Percentiles rank a stretch among this genome's conserved stretches.
Conservation (phyloP, 177 flowering plant species). For the Vitis hybrid region DNA sequence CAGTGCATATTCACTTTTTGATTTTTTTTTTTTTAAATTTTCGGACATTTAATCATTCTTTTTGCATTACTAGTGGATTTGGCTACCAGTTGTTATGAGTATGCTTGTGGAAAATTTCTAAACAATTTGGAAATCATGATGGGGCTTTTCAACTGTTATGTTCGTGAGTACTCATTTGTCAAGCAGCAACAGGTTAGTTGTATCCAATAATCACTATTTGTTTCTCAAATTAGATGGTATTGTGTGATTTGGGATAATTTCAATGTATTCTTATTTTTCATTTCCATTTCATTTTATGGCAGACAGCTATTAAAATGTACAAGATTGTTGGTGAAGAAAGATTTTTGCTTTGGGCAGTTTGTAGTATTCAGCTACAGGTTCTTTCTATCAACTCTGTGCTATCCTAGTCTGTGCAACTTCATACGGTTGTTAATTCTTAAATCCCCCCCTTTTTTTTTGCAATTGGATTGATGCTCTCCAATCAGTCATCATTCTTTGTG, state of each 20-base stretch:
- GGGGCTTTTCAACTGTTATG: conserved; percentile 94
- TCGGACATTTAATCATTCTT: not conserved
- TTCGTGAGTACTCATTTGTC: conserved; percentile 86
- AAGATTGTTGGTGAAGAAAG: conserved; percentile 86
- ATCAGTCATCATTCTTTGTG: no score
- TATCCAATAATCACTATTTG: not conserved
- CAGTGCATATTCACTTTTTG: conserved; percentile 20
- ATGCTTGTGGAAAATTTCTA: conserved; percentile 72
- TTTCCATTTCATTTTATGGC: conserved; percentile 21
- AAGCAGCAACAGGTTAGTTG: conserved; percentile 92
- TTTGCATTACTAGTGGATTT: conserved; percentile 61
- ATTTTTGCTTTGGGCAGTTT: conserved; percentile 96
- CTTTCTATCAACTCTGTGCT: not conserved
- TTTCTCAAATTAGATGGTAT: not conserved
- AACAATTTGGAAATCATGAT: conserved; percentile 81
- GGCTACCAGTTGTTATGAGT: conserved; percentile 89
- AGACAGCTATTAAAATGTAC: conserved; percentile 98
- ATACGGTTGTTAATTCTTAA: no score
- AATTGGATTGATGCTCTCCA: no score
- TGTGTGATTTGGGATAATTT: not conserved
- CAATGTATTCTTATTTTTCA: not conserved
- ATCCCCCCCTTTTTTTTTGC: not conserved
- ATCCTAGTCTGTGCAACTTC: not conserved
- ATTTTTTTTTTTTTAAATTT: not conserved
- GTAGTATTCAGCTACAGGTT: conserved; percentile 94